Conservation (phyloP, 2,329 filamentous ascomycete genomes). For the Ilyonectria mors-panacis region DNA sequence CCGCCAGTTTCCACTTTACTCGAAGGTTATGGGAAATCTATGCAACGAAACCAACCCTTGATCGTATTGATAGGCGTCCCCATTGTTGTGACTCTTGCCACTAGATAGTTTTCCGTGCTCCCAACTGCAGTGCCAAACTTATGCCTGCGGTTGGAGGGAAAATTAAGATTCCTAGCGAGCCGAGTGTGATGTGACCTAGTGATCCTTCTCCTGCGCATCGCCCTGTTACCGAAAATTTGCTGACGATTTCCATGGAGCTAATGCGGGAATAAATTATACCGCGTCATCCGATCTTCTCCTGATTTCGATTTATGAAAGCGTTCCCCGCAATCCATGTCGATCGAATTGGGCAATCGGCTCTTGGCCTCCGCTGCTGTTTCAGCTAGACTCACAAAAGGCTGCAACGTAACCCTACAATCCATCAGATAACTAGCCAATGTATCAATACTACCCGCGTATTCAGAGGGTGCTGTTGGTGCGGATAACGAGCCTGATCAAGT, state of each 20-base stretch:
- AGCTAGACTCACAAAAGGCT: slow-evolving; percentile 1
- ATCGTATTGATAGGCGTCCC: too few relatives aligned
- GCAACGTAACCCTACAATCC: neutral
- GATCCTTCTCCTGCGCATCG: too few relatives aligned
- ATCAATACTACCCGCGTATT: neutral
- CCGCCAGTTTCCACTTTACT: too few relatives aligned
- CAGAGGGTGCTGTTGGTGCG: neutral
- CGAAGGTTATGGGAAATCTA: too few relatives aligned
- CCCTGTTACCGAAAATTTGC: neutral
- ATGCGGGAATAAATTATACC: neutral
- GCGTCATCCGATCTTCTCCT: neutral
- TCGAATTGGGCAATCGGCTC: neutral
- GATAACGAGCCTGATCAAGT: neutral
- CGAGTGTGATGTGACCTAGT: too few relatives aligned
- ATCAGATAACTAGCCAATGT: neutral
- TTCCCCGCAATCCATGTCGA: neutral
- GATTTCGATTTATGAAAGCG: neutral
- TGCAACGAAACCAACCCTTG: too few relatives aligned
- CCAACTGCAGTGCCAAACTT: too few relatives aligned
- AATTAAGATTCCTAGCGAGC: too few relatives aligned
- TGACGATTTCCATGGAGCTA: neutral
- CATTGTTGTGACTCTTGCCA: too few relatives aligned
- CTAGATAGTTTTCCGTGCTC: too few relatives aligned
- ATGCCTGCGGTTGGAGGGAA: too few relatives aligned
- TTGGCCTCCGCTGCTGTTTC: neutral